Percentiles rank a stretch among this genome's conserved stretches.
Conservation (phyloP, 306 rosid species). For the Cucurbita moschata region DNA sequence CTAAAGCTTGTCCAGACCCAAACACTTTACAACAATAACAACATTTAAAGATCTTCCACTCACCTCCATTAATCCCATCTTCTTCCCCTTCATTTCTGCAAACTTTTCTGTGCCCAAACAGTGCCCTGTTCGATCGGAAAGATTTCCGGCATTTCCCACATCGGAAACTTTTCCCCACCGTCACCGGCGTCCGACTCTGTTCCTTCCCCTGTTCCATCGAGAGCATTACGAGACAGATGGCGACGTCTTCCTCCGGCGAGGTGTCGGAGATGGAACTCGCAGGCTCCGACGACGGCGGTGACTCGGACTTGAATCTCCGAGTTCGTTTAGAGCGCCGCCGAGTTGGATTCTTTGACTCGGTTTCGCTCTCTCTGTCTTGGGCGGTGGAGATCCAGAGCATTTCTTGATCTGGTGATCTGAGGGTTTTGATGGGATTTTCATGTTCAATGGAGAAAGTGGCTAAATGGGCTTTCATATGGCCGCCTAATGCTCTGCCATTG, state of each 20-base stretch:
- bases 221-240: slow-evolving; percentile 68
- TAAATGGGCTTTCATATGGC: slow-evolving; percentile 96
- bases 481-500: slow-evolving; percentile 84
- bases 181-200: slow-evolving; percentile 1
- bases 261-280: slow-evolving; percentile 63
- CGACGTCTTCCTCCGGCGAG: slow-evolving; percentile 62
- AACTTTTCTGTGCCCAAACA: slow-evolving; percentile 56
- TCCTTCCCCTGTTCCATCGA: slow-evolving; percentile 34
- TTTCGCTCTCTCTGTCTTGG: slow-evolving; percentile 72
- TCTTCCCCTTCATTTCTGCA: slow-evolving; percentile 3
- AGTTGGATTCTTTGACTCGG: slow-evolving; percentile 64
- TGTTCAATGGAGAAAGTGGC: slow-evolving; percentile 36
- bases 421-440: background rate
- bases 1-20: slow-evolving; percentile 80
- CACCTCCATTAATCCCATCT: slow-evolving; percentile 4
- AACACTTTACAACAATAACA: slow-evolving; percentile 65
- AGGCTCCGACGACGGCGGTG: slow-evolving; percentile 16
- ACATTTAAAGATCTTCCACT: slow-evolving; percentile 52
- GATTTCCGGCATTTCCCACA: slow-evolving; percentile 71
- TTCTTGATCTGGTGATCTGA: background rate
- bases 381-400: slow-evolving; percentile 13
- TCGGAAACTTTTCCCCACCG: slow-evolving; percentile 12
- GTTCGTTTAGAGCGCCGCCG: slow-evolving; percentile 45
- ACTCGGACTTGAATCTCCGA: slow-evolving; percentile 17
- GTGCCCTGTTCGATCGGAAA: slow-evolving; percentile 77